Base-by-base conservation (phyloP, 192 early-diverging fungal species). In the Backusella westeae region DNA sequence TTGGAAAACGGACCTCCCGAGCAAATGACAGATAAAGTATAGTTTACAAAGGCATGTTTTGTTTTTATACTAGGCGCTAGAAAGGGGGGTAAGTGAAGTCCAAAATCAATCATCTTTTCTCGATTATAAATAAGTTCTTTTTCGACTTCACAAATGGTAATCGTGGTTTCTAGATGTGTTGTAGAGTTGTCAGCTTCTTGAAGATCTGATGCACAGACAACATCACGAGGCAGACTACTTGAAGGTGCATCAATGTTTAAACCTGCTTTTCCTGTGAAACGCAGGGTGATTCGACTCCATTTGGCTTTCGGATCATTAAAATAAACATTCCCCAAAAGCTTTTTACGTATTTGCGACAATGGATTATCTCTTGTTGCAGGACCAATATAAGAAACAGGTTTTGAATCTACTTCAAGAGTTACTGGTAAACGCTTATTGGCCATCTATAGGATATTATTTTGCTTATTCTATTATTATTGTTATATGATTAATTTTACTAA, bases 201-300 rank as follows among this genome's bases (percentile, higher is more conserved):
- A n/a, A 67, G 26, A 21, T 71, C 77, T 12, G 75, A 53, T 6
- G 59, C 56, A 53, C 29, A 71, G 2, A 23, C 76, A 2, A 36
- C n/a, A n/a, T 69, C 68, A 71, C n/a, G 17, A 21, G 76, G 76
- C 10, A 77, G 59, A 1, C 32, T 65, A 14, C 35, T 36, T 29
- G 69, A 66, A 12, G 77, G 68, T 6, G 42, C 74, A 44, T 71
- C 56, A 36, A 78, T 78, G 34, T 74, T 63, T 12, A 82, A 44
- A 4, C 74, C 77, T 14, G 81, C 73, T 9, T 72, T 66, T 29
- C 81, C 81, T 15, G 71, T 67, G 39, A 82, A 67, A 34, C 67
- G 73, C 35, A 82, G 74, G 6, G 81, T 82, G 19, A 78, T 74
- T 35, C 81, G 75, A 66, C 75, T 78, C 81, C 81, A 82, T 34